phyloP scores from a whole-genome alignment of 2,329 filamentous ascomycete species.

The Aspergillus transmontanensis region DNA sequence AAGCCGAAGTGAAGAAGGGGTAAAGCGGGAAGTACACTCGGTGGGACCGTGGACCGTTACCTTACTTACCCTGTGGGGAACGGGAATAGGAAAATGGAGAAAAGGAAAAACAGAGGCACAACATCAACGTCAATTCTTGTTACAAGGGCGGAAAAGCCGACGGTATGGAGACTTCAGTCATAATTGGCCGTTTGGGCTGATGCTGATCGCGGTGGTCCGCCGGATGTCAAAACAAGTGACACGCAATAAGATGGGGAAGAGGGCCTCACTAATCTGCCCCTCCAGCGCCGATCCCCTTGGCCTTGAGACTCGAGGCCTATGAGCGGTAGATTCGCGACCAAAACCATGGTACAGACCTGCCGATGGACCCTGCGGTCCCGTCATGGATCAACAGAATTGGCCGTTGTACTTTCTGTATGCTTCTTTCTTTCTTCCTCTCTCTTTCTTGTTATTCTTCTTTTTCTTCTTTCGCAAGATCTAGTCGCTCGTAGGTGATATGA shows the following conservation, averaged over 20 bases:
- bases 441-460: no score
- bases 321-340: neutral
- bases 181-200: no score
- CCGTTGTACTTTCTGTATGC: neutral
- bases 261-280: neutral
- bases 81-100: neutral
- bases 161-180: neutral
- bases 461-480: no score
- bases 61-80: neutral
- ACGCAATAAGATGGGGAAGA: neutral
- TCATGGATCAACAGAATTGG: neutral
- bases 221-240: neutral
- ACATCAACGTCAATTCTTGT: neutral
- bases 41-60: neutral
- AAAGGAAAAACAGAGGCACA: neutral
- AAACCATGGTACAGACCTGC: neutral
- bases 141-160: neutral
- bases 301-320: neutral
- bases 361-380: neutral
- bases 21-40: neutral
- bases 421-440: no score
- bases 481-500: neutral
- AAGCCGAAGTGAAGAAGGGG: neutral
- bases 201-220: neutral
- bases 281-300: neutral